Evolutionary conservation across 75 land plant species (phyloP).

Genomic region (Cryptomeria japonica): DNA sequence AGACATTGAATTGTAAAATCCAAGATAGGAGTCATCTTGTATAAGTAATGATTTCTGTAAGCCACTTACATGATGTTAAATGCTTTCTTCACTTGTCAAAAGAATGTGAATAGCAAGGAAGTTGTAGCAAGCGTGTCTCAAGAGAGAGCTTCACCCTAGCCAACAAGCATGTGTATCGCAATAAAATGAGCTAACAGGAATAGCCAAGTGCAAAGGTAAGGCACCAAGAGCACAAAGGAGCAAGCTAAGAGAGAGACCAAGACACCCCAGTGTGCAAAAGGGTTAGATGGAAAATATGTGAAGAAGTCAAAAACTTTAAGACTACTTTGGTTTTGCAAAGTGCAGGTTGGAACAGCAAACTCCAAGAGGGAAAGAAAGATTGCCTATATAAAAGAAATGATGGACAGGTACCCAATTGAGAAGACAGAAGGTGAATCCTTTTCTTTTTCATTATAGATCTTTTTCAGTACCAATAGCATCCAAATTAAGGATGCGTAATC

Average conservation of each 20-base stretch:
- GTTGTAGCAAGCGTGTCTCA: too few relatives aligned
- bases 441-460: background rate
- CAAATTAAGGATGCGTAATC: background rate
- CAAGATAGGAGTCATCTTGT: too few relatives aligned
- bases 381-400: background rate
- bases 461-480: background rate
- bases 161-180: too few relatives aligned
- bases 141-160: too few relatives aligned
- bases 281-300: background rate
- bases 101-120: too few relatives aligned
- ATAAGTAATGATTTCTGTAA: too few relatives aligned
- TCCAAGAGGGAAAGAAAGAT: background rate
- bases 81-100: too few relatives aligned
- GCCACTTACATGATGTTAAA: too few relatives aligned
- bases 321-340: background rate
- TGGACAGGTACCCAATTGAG: background rate
- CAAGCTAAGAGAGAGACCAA: background rate
- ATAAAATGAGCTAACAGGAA: too few relatives aligned
- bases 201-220: too few relatives aligned
- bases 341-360: background rate
- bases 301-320: background rate
- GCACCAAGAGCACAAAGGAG: background rate
- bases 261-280: too few relatives aligned
- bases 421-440: background rate
- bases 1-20: too few relatives aligned